Percentiles rank a stretch among this genome's conserved stretches.
phyloP scores from a whole-genome alignment of 768 basidiomycete genomes.

The Mycena filopes region DNA sequence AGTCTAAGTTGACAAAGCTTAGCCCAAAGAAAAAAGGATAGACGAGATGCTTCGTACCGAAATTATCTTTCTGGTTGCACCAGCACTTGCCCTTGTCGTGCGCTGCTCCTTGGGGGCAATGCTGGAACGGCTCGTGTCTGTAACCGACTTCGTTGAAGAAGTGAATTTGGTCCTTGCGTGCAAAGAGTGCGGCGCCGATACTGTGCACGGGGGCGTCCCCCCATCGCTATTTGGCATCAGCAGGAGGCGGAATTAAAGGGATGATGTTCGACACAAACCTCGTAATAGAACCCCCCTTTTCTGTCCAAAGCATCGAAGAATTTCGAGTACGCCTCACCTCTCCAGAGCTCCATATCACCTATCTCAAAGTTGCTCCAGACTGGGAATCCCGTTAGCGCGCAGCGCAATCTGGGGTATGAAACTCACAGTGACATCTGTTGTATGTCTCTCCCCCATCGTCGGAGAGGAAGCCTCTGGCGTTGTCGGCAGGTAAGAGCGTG shows the following conservation, averaged over 20 bases:
- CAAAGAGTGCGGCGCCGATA: slow-evolving; percentile 91
- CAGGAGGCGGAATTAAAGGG: too few species aligned
- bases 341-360: slow-evolving; percentile 85
- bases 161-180: slow-evolving; percentile 90
- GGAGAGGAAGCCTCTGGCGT: slow-evolving; percentile 84
- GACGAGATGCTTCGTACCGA: slow-evolving; percentile 59
- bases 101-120: slow-evolving; percentile 82
- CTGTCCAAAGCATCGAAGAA: slow-evolving; percentile 87
- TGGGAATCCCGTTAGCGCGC: slow-evolving; percentile 38
- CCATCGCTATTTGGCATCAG: slow-evolving; percentile 68
- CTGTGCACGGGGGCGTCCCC: slow-evolving; percentile 93
- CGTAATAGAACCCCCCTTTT: slow-evolving; percentile 90
- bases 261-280: slow-evolving; percentile 52
- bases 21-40: slow-evolving; percentile 11
- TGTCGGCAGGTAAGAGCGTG: slow-evolving; percentile 68
- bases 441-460: slow-evolving; percentile 80
- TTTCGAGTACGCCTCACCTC: slow-evolving; percentile 81
- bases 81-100: slow-evolving; percentile 87
- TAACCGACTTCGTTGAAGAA: slow-evolving; percentile 97
- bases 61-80: slow-evolving; percentile 81
- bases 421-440: slow-evolving; percentile 79
- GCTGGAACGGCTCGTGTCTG: slow-evolving; percentile 93
- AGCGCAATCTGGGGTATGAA: slow-evolving; percentile 11
- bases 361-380: slow-evolving; percentile 98
- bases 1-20: slow-evolving; percentile 56